phyloP scores from a whole-genome alignment of 2,329 filamentous ascomycete genomes.

The Penicillium hesseltinei region DNA sequence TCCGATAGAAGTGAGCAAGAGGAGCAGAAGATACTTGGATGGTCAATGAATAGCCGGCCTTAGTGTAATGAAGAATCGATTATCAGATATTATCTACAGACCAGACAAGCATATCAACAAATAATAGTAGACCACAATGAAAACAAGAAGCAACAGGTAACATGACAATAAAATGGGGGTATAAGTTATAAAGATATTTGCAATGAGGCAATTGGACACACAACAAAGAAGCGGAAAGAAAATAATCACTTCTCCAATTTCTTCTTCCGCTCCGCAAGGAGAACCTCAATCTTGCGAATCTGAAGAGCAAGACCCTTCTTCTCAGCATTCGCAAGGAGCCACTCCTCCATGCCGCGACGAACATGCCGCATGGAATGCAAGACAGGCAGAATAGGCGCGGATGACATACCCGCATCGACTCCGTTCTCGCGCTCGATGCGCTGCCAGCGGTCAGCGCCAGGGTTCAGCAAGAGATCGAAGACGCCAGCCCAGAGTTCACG shows the following conservation, averaged over 20 bases:
- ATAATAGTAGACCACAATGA: neutral
- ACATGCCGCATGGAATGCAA: conserved; percentile 65
- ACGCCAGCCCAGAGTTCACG: conserved; percentile 81
- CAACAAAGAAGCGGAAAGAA: neutral
- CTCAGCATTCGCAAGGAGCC: conserved; percentile 79
- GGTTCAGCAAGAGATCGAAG: conserved; percentile 85
- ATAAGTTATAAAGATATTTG: conserved; percentile 7
- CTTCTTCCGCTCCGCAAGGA: conserved; percentile 59
- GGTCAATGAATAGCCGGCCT: neutral
- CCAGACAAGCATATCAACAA: neutral
- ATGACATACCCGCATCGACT: neutral
- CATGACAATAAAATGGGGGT: conserved; percentile 4
- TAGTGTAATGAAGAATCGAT: neutral
- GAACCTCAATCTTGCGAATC: conserved; percentile 63
- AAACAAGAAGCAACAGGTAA: neutral
- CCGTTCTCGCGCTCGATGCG: conserved; percentile 53
- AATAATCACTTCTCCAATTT: conserved; percentile 31
- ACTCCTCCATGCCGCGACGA: conserved; percentile 77
- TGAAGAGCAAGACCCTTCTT: conserved; percentile 64
- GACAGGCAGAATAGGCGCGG: conserved; percentile 63
- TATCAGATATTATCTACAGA: neutral
- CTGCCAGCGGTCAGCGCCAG: conserved; percentile 57
- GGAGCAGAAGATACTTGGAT: no score
- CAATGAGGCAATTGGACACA: neutral
- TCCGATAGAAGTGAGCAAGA: neutral